Evolutionary conservation across 2,329 filamentous ascomycete genomes (phyloP).

Genomic region (Pseudogymnoascus destructans): DNA sequence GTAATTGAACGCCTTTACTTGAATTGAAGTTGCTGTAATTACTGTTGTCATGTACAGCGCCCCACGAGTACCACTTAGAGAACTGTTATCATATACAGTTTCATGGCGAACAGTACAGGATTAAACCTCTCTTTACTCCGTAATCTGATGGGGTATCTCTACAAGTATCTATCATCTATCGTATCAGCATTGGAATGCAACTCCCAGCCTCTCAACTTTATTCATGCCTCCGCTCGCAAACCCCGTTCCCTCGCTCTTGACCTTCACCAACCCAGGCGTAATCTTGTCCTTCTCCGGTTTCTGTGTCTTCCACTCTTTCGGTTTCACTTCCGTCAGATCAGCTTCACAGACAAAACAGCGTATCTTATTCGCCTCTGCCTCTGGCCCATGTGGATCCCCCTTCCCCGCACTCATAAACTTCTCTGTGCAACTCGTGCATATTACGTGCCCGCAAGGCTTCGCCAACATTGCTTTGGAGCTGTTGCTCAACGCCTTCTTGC

Average conservation of each 20-base stretch:
- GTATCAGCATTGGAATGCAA: slow-evolving; percentile 67
- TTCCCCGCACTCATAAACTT: slow-evolving; percentile 61
- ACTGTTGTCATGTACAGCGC: no score
- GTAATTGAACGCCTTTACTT: no score
- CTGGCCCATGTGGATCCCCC: slow-evolving; percentile 46
- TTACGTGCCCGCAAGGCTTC: slow-evolving; percentile 81
- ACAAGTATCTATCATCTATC: neutral
- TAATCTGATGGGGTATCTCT: slow-evolving; percentile 5
- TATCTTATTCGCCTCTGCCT: slow-evolving; percentile 36
- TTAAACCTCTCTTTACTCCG: neutral
- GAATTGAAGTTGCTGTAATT: no score
- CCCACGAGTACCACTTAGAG: no score
- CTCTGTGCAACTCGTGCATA: slow-evolving; percentile 73
- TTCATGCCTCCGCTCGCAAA: slow-evolving; percentile 82
- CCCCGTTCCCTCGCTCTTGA: slow-evolving; percentile 79
- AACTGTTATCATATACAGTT: no score
- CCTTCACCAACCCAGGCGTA: slow-evolving; percentile 60
- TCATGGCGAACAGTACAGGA: neutral
- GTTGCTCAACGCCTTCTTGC: slow-evolving; percentile 71
- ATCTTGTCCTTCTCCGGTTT: slow-evolving; percentile 46
- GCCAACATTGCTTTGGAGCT: slow-evolving; percentile 69
- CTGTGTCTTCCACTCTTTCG: slow-evolving; percentile 30
- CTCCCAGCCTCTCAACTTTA: slow-evolving; percentile 63
- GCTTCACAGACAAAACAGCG: slow-evolving; percentile 80
- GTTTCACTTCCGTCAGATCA: slow-evolving; percentile 44